Base-by-base conservation (phyloP, 345 rosid species). In the Eutrema heterophyllum region DNA sequence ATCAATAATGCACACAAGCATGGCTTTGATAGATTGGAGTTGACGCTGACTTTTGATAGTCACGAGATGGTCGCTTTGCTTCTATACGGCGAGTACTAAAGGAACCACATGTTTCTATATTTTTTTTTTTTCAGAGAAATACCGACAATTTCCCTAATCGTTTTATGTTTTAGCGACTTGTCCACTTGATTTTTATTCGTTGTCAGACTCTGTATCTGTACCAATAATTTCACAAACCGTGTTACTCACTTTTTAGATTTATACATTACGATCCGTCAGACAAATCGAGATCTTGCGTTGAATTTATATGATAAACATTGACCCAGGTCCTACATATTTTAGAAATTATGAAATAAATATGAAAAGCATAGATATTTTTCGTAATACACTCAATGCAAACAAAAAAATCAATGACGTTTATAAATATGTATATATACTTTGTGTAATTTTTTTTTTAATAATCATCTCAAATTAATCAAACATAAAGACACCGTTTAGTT, bases 41-140 rank as follows among this genome's bases (percentile, higher is more conserved):
- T 53, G 76, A 72, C 76, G 44, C 9, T 44, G 64, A 64, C 70
- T 71, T 53, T 44, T 54, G 70, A 43, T 33, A 43, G 46, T 64
- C 56, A 73, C 64, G 30, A 26, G 64, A 13, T 44, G 29, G n/a
- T 64, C 39, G 58, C 30, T 63, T 32, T 64, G 18, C 16, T 39
- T 61, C 52, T 61, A 50, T 52, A 39, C 33, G 68, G 11, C 14
- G 44, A 2, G 15, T 24, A 35, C 13, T 11, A 13, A 8, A 10
- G 38, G 38, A 29, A 63, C 41, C 72, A 24, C 27, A 4, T 3
- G 46, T 13, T 66, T 36, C 58, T 7, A 35, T 26, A n/a, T n/a
- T n/a, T n/a, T n/a, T 9, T 5, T 63, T 4, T 18, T 35, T 1
- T n/a, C 3, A 36, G 35, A 24, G 9, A 21, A 66, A 52, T 3